Evolutionary conservation across 345 rosid species (phyloP), one percentile per base, ranked within the genome.

Genomic region (Chamaenerion angustifolium): DNA sequence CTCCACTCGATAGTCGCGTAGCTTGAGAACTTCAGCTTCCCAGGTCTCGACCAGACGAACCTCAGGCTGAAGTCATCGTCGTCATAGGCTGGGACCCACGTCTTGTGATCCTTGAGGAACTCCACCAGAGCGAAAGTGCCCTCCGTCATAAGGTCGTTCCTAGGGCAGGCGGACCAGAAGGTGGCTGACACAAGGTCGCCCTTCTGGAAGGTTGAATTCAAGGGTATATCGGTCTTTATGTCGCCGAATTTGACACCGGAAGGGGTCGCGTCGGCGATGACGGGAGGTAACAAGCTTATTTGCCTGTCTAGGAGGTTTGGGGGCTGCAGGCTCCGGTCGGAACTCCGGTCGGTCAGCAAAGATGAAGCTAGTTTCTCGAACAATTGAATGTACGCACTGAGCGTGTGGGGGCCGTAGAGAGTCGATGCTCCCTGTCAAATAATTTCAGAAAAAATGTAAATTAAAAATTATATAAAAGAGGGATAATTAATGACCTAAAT

Each of bases 81-180:
- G 7, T 88, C 97, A 0, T 82, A 88, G 16, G 81, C 79, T 4
- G 86, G 77, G 11, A 73, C 43, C 95, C 97, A 88, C 0, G 62
- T 67, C 44, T 71, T 75, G 68, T 55, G 68, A 3, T 67, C 78
- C 62, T 68, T 78, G 37, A 82, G 72, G 52, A 56, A 61, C 71
- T 88, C 95, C 35, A 88, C 97, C 47, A 85, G 71, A 3, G 93
- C 77, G 43, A 82, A 85, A 31, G 97, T 85, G 42, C 93, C 97
- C 55, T 80, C 95, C 0, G 93, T 82, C 93, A 88, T 76, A 56
- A 85, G 77, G 70, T 88, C 97, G 16, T 85, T 88, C 63, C 93
- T 62, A 0, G 95, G 95, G 62, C 86, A 85, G 48, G 83, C 97
- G 13, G 97, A 82, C 95, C 89, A 85, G 76, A 88, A 85, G 43